A percentile compares a stretch with the other conserved stretches of the same genome.
Conservation (phyloP, 164 flowering plant species). For the Chimonanthus praecox region DNA sequence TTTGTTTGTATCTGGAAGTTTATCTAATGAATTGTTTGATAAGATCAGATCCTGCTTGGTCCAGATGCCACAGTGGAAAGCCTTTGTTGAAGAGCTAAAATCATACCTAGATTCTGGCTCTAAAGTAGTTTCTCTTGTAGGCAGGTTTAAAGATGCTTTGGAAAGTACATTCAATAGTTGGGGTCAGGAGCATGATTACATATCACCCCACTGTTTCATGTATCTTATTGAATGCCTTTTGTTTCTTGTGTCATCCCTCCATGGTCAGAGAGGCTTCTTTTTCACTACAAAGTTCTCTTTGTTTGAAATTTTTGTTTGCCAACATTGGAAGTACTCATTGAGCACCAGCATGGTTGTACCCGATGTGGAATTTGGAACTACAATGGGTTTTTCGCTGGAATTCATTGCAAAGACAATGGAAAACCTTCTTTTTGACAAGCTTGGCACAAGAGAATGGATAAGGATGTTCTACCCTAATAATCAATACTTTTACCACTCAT, state of each 20-base stretch:
- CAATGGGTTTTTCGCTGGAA: background rate
- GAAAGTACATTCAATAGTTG: slow-evolving; percentile 35
- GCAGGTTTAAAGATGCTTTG: slow-evolving; percentile 29
- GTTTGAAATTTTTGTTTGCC: slow-evolving; percentile 36
- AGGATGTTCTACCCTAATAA: slow-evolving; percentile 9
- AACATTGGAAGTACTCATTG: slow-evolving; percentile 11
- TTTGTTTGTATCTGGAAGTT: slow-evolving; percentile 35
- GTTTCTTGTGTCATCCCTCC: slow-evolving; percentile 28
- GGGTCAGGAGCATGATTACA: slow-evolving; percentile 31
- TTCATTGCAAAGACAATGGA: slow-evolving; percentile 13
- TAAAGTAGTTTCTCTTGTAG: slow-evolving; percentile 7
- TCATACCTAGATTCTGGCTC: slow-evolving; percentile 7
- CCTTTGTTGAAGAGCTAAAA: slow-evolving; percentile 23
- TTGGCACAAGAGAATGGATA: slow-evolving; percentile 38
- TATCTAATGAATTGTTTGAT: slow-evolving; percentile 21
- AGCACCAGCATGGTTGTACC: background rate
- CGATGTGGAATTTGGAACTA: background rate
- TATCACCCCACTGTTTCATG: slow-evolving; percentile 53
- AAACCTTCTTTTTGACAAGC: slow-evolving; percentile 18
- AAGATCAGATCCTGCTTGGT: slow-evolving; percentile 17
- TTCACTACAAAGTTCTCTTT: slow-evolving; percentile 44
- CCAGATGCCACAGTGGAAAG: slow-evolving; percentile 32
- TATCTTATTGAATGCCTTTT: slow-evolving; percentile 57
- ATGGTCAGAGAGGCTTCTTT: slow-evolving; percentile 7
- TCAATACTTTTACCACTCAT: slow-evolving; percentile 15